A percentile compares a stretch with the other conserved stretches of the same genome.
phyloP scores from a whole-genome alignment of 306 rosid genomes.

The Styphnolobium japonicum region DNA sequence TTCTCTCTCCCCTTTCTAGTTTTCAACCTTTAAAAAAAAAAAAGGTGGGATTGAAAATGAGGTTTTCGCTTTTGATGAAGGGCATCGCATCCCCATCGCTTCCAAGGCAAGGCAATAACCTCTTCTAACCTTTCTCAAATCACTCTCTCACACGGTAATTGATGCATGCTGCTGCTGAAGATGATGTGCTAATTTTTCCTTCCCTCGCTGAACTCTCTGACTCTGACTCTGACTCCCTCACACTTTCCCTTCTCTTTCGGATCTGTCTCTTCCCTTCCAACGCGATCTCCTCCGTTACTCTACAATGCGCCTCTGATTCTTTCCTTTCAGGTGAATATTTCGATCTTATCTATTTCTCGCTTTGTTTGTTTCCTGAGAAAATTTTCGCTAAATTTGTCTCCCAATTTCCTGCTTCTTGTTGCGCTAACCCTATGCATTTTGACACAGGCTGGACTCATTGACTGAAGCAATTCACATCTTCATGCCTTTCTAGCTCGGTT shows the following conservation, averaged over 20 bases:
- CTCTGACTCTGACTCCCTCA: constrained; percentile 1
- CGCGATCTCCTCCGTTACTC: constrained; percentile 43
- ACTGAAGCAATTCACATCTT: neutral
- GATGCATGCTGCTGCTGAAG: constrained; percentile 23
- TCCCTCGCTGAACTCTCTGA: constrained; percentile 8
- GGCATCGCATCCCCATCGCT: constrained; percentile 67
- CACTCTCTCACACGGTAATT: neutral
- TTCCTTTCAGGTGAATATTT: constrained; percentile 45
- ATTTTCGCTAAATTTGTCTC: too few relatives aligned
- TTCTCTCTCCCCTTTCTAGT: constrained; percentile 23
- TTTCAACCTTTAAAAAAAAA: neutral
- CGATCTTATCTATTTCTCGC: neutral
- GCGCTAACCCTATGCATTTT: neutral
- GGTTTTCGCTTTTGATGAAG: constrained; percentile 44
- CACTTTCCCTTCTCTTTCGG: constrained; percentile 41
- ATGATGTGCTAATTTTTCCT: constrained; percentile 19
- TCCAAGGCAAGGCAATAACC: constrained; percentile 58
- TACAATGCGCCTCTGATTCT: constrained; percentile 50
- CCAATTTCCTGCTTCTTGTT: neutral
- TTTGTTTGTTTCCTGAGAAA: constrained; percentile 29
- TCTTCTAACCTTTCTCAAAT: constrained; percentile 1
- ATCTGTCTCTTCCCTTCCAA: constrained; percentile 47
- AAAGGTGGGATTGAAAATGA: constrained; percentile 50
- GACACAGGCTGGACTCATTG: neutral
- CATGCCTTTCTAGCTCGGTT: neutral